Evolutionary conservation across 306 rosid genomes (phyloP).

Genomic region (Delonix regia): DNA sequence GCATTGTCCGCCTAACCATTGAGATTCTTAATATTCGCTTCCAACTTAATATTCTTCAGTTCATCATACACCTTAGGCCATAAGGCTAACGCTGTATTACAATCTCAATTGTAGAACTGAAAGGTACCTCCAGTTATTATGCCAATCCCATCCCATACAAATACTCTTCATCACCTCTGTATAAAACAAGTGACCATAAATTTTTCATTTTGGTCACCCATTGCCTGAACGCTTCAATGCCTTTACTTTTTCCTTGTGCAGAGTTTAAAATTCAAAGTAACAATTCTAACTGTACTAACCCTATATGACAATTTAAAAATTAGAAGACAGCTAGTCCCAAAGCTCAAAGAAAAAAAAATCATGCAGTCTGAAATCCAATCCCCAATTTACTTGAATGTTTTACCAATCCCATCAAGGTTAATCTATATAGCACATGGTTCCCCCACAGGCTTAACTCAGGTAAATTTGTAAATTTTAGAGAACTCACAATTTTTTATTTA

Average conservation of each 20-base stretch:
- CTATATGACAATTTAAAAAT: not conserved
- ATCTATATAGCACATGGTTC: not conserved
- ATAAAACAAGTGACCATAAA: conserved; percentile 28
- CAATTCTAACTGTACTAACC: not conserved
- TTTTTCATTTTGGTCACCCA: not conserved
- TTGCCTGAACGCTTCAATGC: not conserved
- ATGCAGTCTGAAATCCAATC: conserved; percentile 1
- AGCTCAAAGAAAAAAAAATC: not conserved
- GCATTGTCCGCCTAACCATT: conserved; percentile 26
- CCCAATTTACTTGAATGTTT: not conserved
- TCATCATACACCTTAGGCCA: conserved; percentile 38
- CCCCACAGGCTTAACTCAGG: not conserved
- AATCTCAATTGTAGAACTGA: conserved; percentile 73
- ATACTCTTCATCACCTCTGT: conserved; percentile 76
- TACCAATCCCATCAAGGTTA: not conserved
- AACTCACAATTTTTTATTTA: not conserved
- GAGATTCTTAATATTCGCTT: conserved; percentile 33
- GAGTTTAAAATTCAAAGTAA: not conserved
- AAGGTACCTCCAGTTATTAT: conserved; percentile 70
- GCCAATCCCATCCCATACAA: conserved; percentile 67
- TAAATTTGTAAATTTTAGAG: not conserved
- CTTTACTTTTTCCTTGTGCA: not conserved
- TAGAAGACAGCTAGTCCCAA: conserved; percentile 18
- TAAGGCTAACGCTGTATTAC: conserved; percentile 51
- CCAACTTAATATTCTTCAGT: conserved; percentile 51